Conservation (phyloP, 306 rosid species). For the Sphenostylis stenocarpa region DNA sequence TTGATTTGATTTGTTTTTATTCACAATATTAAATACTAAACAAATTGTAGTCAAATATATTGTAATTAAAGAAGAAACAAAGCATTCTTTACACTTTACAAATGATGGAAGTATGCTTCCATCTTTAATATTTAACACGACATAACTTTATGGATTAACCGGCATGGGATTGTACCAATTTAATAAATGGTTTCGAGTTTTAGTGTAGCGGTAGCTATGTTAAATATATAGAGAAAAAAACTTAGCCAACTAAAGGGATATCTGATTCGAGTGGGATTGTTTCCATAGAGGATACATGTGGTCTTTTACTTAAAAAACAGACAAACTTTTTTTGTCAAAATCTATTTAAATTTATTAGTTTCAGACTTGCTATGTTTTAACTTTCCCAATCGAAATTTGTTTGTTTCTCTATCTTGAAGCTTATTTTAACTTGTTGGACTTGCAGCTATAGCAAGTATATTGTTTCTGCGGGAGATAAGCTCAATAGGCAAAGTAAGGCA, state of each 20-base stretch:
- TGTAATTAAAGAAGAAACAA: neutral
- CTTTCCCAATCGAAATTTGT: neutral
- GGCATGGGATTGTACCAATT: neutral
- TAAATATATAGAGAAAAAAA: neutral
- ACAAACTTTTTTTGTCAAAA: neutral
- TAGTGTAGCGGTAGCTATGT: neutral
- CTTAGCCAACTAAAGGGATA: neutral
- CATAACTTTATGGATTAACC: neutral
- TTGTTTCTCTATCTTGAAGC: slow-evolving; percentile 1
- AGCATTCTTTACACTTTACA: neutral
- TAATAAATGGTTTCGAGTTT: neutral
- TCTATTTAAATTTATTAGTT: neutral
- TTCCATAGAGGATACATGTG: neutral
- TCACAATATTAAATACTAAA: neutral
- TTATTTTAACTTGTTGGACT: slow-evolving; percentile 31
- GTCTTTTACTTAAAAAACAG: neutral
- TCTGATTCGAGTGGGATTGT: neutral
- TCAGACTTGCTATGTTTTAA: neutral
- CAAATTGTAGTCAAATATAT: slow-evolving; percentile 2
- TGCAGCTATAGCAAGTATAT: slow-evolving; percentile 73
- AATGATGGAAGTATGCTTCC: slow-evolving; percentile 16
- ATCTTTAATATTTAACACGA: too few relatives aligned
- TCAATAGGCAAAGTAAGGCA: slow-evolving; percentile 58
- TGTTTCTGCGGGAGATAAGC: slow-evolving; percentile 64
- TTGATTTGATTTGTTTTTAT: slow-evolving; percentile 2